Evolutionary conservation across 1,284 basidiomycete genomes (phyloP).

Genomic region (Ganoderma resinaceum): DNA sequence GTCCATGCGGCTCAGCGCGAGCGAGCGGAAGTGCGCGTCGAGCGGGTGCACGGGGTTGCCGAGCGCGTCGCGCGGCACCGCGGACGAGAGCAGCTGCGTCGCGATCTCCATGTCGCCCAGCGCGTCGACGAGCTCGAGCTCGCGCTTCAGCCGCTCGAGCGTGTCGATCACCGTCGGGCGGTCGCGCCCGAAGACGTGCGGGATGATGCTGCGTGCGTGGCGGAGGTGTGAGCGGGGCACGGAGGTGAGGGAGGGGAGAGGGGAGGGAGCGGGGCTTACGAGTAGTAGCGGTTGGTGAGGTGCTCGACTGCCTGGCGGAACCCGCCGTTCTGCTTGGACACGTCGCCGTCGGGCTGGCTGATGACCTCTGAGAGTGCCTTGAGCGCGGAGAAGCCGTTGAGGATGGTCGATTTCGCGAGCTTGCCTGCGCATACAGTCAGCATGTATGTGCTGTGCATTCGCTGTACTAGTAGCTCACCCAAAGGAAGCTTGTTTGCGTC

Average conservation of each 20-base stretch:
- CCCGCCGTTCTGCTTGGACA: constrained; percentile 47
- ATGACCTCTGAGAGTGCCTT: constrained; percentile 67
- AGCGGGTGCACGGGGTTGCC: constrained; percentile 62
- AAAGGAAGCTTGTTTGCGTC: constrained; percentile 74
- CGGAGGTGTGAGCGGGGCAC: background rate
- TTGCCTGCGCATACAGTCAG: constrained; percentile 49
- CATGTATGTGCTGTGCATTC: background rate
- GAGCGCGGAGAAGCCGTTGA: constrained; percentile 63
- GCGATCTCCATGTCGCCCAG: constrained; percentile 74
- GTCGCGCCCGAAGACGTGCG: constrained; percentile 64
- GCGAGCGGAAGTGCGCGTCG: constrained; percentile 63
- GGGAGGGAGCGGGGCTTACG: constrained; percentile 45
- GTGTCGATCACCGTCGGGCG: constrained; percentile 55
- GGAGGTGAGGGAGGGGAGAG: background rate
- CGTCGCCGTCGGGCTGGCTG: constrained; percentile 50
- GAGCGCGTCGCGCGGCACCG: constrained; percentile 43
- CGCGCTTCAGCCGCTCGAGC: constrained; percentile 53
- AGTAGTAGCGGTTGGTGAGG: constrained; percentile 64
- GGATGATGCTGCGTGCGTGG: constrained; percentile 55
- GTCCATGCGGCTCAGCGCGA: constrained; percentile 60
- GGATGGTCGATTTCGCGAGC: constrained; percentile 61
- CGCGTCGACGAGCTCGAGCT: constrained; percentile 71
- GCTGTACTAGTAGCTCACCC: constrained; percentile 41
- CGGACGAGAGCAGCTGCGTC: constrained; percentile 59
- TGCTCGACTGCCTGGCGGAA: constrained; percentile 50